Percentiles rank a stretch among this genome's conserved stretches.
These are phyloP conservation scores for Dictyostelium purpureum DNA, from an alignment of 78 protist genomes.

Conservation along the genomic window DNA sequence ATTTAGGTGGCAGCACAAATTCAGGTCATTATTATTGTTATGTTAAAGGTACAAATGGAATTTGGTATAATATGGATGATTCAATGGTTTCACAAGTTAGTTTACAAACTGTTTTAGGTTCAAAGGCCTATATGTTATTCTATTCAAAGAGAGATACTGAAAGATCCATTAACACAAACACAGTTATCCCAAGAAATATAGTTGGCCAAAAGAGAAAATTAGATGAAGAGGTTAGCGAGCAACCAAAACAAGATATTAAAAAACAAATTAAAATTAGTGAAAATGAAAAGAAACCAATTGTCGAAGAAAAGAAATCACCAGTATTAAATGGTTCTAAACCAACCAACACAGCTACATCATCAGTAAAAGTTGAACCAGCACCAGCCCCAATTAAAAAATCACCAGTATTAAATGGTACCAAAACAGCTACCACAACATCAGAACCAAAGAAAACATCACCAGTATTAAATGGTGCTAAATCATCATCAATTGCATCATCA, in stretches of 20 bases:
- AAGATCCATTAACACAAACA: background rate
- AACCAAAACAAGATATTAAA: background rate
- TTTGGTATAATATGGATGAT: conserved; percentile 80
- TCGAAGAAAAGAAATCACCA: background rate
- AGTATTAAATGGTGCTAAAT: background rate
- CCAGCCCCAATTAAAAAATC: background rate
- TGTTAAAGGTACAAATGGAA: conserved; percentile 40
- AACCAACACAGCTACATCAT: background rate
- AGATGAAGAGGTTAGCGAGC: background rate
- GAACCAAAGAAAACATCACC: background rate
- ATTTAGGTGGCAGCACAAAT: conserved; percentile 81
- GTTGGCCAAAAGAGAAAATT: background rate
- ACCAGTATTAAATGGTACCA: background rate
- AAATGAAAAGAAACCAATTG: background rate
- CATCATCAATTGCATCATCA: background rate
- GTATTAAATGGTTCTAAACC: background rate
- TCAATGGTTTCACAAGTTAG: conserved; percentile 42
- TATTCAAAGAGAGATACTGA: conserved; percentile 47
- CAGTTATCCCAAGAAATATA: background rate
- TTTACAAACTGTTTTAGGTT: conserved; percentile 37
- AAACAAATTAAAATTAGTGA: background rate
- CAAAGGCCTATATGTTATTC: conserved; percentile 81
- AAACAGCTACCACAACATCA: background rate
- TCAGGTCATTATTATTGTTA: conserved; percentile 94
- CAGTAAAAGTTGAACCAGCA: background rate